Percentiles rank a stretch among this genome's conserved stretches.
Conservation (phyloP, 352 stramenopile species). For the Phytophthora pisi region DNA sequence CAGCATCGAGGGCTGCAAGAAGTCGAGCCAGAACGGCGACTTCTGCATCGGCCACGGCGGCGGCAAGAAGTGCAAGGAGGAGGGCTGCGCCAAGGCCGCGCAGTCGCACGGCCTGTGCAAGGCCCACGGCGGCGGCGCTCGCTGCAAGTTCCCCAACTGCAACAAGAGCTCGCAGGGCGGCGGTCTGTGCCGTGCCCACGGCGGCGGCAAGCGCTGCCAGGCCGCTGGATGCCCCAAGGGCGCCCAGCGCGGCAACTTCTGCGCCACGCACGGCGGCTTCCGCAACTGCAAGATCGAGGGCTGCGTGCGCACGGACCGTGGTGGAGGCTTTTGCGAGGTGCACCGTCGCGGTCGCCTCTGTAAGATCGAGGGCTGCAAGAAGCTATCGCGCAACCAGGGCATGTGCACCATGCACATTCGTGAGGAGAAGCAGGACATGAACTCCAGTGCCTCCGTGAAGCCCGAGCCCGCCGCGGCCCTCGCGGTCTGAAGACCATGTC, state of each 20-base stretch:
- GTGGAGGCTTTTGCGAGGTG: conserved; percentile 86
- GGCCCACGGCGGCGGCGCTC: conserved; percentile 79
- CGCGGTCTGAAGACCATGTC: conserved; percentile 11
- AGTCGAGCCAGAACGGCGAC: conserved; percentile 86
- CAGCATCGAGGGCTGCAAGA: conserved; percentile 86
- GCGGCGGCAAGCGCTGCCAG: conserved; percentile 82
- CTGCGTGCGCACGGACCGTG: conserved; percentile 83
- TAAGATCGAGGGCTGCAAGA: conserved; percentile 88
- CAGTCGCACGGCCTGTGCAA: conserved; percentile 89
- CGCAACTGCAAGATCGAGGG: conserved; percentile 88
- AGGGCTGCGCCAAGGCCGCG: conserved; percentile 80
- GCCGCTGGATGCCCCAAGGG: conserved; percentile 77
- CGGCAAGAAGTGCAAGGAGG: conserved; percentile 88
- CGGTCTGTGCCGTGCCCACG: conserved; percentile 77
- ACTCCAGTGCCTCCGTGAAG: not conserved
- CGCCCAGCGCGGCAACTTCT: conserved; percentile 86
- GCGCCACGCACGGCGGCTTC: conserved; percentile 83
- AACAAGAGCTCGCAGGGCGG: conserved; percentile 85
- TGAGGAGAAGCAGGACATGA: conserved; percentile 73
- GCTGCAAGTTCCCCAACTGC: conserved; percentile 84
- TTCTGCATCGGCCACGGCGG: conserved; percentile 89
- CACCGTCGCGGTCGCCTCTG: conserved; percentile 82
- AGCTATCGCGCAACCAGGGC: conserved; percentile 86
- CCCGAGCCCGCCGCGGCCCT: conserved; percentile 15
- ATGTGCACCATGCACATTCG: conserved; percentile 92